A percentile compares a stretch with the other conserved stretches of the same genome.
These are phyloP conservation scores for Cyberlindnera americana DNA, from an alignment of 805 yeast genomes.

Conservation along the genomic window DNA sequence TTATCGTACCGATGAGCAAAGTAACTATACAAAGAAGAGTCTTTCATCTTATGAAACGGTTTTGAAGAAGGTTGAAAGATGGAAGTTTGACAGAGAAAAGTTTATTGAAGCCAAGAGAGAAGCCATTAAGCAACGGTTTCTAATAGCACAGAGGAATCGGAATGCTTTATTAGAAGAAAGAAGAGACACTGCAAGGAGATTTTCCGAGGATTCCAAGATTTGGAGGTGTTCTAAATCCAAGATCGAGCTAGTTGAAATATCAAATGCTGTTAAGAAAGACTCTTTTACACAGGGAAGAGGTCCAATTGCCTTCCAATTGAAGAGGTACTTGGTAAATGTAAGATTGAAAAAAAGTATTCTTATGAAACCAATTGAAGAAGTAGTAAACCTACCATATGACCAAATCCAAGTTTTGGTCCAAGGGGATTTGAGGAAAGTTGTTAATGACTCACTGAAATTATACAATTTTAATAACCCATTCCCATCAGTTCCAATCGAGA, in stretches of 20 bases:
- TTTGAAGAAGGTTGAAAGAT: conserved; percentile 1
- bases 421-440: neutral
- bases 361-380: neutral
- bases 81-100: conserved; percentile 2
- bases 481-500: conserved; percentile 5
- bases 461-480: neutral
- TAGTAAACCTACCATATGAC: neutral
- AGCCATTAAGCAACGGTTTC: neutral
- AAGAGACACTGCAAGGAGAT: conserved; percentile 11
- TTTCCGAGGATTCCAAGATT: conserved; percentile 4
- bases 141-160: conserved; percentile 4
- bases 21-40: no score
- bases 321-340: neutral
- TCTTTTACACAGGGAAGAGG: no score
- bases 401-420: neutral
- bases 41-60: neutral
- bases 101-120: neutral
- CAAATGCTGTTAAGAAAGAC: no score
- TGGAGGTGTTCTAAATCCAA: conserved; percentile 8
- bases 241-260: neutral
- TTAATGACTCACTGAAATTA: neutral
- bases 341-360: neutral
- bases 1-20: no score
- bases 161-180: conserved; percentile 2
- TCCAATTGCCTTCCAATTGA: neutral